Evolutionary conservation across 495 filamentous ascomycete genomes (phyloP), one percentile per base, ranked within the genome.

Genomic region (Chaetomium tenue): DNA sequence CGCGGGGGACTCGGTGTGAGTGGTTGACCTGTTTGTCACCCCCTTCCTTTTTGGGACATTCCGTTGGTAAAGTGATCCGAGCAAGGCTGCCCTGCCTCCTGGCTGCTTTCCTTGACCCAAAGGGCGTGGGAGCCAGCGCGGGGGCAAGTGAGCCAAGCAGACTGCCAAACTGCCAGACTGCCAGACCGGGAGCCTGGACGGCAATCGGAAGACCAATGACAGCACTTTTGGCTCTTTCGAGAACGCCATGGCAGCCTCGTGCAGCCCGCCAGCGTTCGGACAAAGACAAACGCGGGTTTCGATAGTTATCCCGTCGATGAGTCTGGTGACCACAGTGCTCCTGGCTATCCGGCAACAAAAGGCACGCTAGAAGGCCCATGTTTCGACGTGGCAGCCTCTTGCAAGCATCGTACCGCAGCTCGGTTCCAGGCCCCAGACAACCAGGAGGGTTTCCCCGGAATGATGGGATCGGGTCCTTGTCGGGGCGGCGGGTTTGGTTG

Each of bases 21-120:
- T 62, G 60, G 60, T 16, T 54, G 22, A 55, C 22, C 39, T 47
- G 48, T 54, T 54, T 55, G 60, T 46, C 50, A 44, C 39, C 58
- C 39, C 11, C 33, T 62, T 52, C 48, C 60, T 18, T 30, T 62
- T 62, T 30, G 37, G 60, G 51, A 46, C 39, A 30, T 33, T 44
- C 42, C 44, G 44, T 22, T 60, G 42, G 16, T 33, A 30, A 47
- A 46, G 47, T 44, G 56, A 13, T 18, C 23, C 13, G 23, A 52
- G 22, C 48, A 26, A 50, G 58, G 59, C 59, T 53, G 50, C 16
- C 7, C 58, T 60, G 44, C 58, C 44, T 51, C 7, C 58, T 51
- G 44, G 46, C 44, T 51, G 58, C 11, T 39, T 60, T 6, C 33
- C 28, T 23, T 26, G 26, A 12, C 30, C 9, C 4, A 22, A 47